These are phyloP conservation scores for Claviceps monticola DNA, from an alignment of 2,329 filamentous ascomycete genomes.

Conservation along the genomic window DNA sequence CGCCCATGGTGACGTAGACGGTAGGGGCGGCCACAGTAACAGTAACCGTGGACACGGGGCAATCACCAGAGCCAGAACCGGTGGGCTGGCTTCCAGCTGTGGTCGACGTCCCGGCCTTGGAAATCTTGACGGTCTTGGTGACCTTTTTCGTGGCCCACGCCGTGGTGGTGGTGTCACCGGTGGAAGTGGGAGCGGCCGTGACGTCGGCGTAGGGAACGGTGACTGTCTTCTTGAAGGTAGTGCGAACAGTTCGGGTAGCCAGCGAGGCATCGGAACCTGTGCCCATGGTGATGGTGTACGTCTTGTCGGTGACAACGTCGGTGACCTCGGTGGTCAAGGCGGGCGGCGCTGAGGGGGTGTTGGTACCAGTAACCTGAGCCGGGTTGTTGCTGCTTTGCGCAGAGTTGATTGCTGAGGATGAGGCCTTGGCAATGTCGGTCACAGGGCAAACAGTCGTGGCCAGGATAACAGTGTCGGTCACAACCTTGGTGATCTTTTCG, in stretches of 20 bases:
- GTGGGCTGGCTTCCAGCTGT: constrained; percentile 10
- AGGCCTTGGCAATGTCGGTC: constrained; percentile 25
- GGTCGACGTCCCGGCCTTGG: constrained; percentile 12
- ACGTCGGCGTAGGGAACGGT: constrained; percentile 14
- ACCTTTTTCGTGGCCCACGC: constrained; percentile 22
- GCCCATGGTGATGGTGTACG: constrained; percentile 22
- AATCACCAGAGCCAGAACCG: constrained; percentile 6
- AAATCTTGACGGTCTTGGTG: constrained; percentile 20
- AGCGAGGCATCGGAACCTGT: constrained; percentile 17
- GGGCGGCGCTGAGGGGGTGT: constrained; percentile 9
- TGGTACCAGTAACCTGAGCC: constrained; percentile 8
- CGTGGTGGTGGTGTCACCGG: constrained; percentile 22
- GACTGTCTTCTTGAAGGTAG: constrained; percentile 26
- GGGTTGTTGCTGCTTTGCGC: constrained; percentile 8
- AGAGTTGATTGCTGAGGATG: constrained; percentile 11
- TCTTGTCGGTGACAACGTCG: constrained; percentile 18
- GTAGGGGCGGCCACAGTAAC: constrained; percentile 17
- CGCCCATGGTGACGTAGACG: constrained; percentile 22
- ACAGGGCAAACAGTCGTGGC: constrained; percentile 33
- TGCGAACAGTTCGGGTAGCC: constrained; percentile 29
- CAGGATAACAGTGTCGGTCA: constrained; percentile 24
- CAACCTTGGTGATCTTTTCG: constrained; percentile 19
- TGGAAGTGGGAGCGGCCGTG: constrained; percentile 6
- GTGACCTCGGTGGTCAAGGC: constrained; percentile 15
- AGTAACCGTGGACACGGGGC: constrained; percentile 12